These are phyloP conservation scores for Nemania sp. DNA, from an alignment of 2,329 filamentous ascomycete species.

Conservation along the genomic window DNA sequence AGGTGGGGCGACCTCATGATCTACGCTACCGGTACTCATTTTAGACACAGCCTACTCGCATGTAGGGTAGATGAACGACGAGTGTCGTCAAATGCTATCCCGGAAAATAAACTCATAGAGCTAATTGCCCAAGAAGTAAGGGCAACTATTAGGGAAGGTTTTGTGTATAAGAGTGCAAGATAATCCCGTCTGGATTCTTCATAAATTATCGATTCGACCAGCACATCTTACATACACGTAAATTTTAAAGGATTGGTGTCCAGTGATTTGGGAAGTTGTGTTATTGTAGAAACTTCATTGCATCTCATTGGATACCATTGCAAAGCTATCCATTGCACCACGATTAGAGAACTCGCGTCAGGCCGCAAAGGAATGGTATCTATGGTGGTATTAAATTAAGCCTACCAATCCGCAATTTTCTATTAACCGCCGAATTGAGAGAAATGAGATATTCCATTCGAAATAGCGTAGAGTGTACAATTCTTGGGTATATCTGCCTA, in stretches of 20 bases:
- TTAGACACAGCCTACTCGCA: no score
- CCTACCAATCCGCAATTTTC: slow-evolving; percentile 14
- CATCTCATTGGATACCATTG: slow-evolving; percentile 14
- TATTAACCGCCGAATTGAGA: background rate
- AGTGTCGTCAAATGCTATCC: no score
- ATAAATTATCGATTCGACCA: slow-evolving; percentile 18
- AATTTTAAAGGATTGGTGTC: background rate
- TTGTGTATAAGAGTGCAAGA: no score
- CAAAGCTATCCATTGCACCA: background rate
- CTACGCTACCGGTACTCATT: no score
- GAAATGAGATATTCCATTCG: background rate
- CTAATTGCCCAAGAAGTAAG: no score
- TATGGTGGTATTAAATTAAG: background rate
- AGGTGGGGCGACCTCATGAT: no score
- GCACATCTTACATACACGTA: slow-evolving; percentile 2
- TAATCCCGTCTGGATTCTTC: no score
- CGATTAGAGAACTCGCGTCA: slow-evolving; percentile 12
- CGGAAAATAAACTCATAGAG: no score
- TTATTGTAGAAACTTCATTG: background rate
- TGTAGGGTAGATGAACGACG: no score
- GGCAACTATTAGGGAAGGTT: no score
- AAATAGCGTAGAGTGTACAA: background rate
- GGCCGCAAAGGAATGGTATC: slow-evolving; percentile 18
- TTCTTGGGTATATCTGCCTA: background rate
- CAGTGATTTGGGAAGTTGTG: background rate